phyloP scores from a whole-genome alignment of 2,329 filamentous ascomycete genomes.

The Fusarium papillatum region DNA sequence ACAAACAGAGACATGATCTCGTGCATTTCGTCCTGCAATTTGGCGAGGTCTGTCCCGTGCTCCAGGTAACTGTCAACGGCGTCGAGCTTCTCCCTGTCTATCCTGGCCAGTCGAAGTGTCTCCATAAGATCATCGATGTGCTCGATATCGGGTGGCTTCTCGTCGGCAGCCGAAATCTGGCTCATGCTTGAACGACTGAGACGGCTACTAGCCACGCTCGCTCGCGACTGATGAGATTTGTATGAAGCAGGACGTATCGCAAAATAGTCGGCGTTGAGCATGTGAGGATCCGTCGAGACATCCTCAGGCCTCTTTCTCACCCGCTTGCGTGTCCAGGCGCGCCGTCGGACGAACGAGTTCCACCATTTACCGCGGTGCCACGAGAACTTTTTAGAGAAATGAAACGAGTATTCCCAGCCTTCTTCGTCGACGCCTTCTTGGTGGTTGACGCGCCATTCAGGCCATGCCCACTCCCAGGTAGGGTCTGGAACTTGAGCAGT shows the following conservation, averaged over 20 bases:
- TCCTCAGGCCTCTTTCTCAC: slow-evolving; percentile 69
- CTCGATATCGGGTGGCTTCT: slow-evolving; percentile 70
- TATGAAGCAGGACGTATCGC: slow-evolving; percentile 73
- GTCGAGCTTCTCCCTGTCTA: slow-evolving; percentile 94
- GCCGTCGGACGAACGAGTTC: slow-evolving; percentile 92
- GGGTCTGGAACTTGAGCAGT: slow-evolving; percentile 96
- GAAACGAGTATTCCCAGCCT: slow-evolving; percentile 97
- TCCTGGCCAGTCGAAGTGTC: slow-evolving; percentile 76
- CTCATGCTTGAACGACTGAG: slow-evolving; percentile 54
- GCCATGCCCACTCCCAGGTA: slow-evolving; percentile 90
- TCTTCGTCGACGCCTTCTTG: slow-evolving; percentile 86
- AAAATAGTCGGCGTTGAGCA: slow-evolving; percentile 85
- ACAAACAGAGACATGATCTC: slow-evolving; percentile 89
- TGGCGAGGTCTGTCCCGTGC: slow-evolving; percentile 81
- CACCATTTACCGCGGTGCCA: slow-evolving; percentile 97
- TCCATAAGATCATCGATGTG: slow-evolving; percentile 79
- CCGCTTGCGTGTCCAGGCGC: slow-evolving; percentile 89
- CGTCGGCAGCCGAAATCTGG: slow-evolving; percentile 55
- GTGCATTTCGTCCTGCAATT: slow-evolving; percentile 83
- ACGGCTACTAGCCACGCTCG: slow-evolving; percentile 50
- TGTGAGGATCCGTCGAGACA: slow-evolving; percentile 68
- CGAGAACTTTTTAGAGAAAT: slow-evolving; percentile 79
- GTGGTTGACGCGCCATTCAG: slow-evolving; percentile 75
- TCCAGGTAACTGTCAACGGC: slow-evolving; percentile 86
- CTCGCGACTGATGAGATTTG: slow-evolving; percentile 46